Conservation (phyloP, 2,329 filamentous ascomycete species). For the Sarocladium strictum region DNA sequence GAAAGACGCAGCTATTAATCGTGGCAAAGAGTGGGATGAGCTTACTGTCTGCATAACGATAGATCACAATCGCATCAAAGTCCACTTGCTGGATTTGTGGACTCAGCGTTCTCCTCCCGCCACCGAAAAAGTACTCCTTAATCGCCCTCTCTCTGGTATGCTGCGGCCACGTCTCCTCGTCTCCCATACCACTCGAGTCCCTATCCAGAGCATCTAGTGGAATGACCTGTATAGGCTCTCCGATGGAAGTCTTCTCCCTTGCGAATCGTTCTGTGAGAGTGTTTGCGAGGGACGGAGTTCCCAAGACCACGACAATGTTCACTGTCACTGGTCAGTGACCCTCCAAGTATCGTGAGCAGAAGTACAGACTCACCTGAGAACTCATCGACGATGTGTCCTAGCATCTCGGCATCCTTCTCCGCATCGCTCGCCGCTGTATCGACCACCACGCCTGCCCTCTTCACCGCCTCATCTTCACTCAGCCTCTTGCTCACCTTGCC, state of each 20-base stretch:
- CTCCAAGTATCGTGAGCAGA: not conserved
- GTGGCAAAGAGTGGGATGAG: slow-evolving; percentile 8
- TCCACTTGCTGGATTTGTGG: slow-evolving; percentile 83
- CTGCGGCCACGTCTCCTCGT: slow-evolving; percentile 69
- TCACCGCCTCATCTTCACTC: slow-evolving; percentile 66
- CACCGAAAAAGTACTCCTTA: slow-evolving; percentile 92
- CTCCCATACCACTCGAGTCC: slow-evolving; percentile 52
- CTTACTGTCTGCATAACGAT: slow-evolving; percentile 58
- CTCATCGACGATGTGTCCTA: slow-evolving; percentile 67
- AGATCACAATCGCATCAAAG: slow-evolving; percentile 69
- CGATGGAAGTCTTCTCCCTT: slow-evolving; percentile 45
- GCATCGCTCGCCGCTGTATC: slow-evolving; percentile 69
- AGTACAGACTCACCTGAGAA: slow-evolving; percentile 35
- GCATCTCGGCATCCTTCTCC: slow-evolving; percentile 64
- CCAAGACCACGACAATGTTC: slow-evolving; percentile 76
- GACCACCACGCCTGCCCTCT: slow-evolving; percentile 73
- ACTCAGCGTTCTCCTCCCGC: slow-evolving; percentile 67
- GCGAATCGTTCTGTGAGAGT: slow-evolving; percentile 68
- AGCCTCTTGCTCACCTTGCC: slow-evolving; percentile 72
- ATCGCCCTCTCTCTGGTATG: slow-evolving; percentile 69
- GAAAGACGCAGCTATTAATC: too few relatives aligned
- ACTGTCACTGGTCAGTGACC: slow-evolving; percentile 46
- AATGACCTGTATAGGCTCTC: slow-evolving; percentile 69
- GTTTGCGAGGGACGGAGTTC: slow-evolving; percentile 68
- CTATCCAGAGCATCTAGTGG: slow-evolving; percentile 81